These are phyloP conservation scores for Asclepias syriaca DNA, from an alignment of 257 asterid genomes.

Conservation along the genomic window DNA sequence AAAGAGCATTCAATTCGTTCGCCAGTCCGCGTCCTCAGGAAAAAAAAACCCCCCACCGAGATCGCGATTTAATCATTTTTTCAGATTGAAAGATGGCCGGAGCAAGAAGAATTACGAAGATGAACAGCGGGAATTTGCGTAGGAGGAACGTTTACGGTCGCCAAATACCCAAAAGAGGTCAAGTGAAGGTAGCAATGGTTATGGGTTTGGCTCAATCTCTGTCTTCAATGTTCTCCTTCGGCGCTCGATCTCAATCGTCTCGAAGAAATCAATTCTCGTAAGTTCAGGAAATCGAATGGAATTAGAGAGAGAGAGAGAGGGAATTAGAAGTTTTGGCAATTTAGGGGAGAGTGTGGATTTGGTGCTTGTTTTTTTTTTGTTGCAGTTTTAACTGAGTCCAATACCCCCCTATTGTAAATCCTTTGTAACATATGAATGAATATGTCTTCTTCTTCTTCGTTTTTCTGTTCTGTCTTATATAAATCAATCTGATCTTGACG, in stretches of 20 bases:
- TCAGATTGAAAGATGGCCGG: slow-evolving; percentile 39
- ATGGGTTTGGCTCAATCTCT: slow-evolving; percentile 51
- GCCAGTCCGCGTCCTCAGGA: background rate
- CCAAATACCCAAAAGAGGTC: slow-evolving; percentile 65
- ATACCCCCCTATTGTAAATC: slow-evolving; percentile 15
- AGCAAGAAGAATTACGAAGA: slow-evolving; percentile 29
- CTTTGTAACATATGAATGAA: slow-evolving; percentile 5
- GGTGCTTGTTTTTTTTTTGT: slow-evolving; percentile 3
- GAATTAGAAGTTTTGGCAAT: slow-evolving; percentile 5
- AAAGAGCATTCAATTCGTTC: background rate
- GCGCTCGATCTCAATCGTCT: slow-evolving; percentile 31
- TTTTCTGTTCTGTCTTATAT: background rate
- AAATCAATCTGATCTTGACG: background rate
- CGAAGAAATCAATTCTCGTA: slow-evolving; percentile 11
- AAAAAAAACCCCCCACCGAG: background rate
- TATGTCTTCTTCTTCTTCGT: too few relatives aligned
- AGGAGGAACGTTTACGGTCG: slow-evolving; percentile 42
- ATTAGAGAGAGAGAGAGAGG: background rate
- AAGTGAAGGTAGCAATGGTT: slow-evolving; percentile 62
- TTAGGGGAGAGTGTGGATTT: slow-evolving; percentile 17
- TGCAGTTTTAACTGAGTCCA: slow-evolving; percentile 6
- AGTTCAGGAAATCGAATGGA: background rate
- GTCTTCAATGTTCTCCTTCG: slow-evolving; percentile 36
- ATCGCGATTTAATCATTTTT: background rate
- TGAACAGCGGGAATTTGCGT: slow-evolving; percentile 22